phyloP scores from a whole-genome alignment of 2,329 filamentous ascomycete species.

The Ophiosphaerella narmari region DNA sequence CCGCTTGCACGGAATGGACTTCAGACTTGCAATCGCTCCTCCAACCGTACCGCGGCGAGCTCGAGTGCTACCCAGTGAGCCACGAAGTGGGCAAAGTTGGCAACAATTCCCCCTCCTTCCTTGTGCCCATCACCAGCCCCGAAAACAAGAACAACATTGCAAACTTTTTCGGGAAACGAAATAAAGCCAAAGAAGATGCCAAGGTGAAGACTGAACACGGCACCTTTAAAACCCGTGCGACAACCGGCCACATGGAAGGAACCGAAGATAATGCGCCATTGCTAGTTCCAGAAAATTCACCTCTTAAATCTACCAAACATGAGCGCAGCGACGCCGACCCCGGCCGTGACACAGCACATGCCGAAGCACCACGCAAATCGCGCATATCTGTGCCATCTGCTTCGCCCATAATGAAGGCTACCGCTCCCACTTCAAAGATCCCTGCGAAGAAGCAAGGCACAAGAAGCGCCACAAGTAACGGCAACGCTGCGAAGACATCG shows the following conservation, averaged over 20 bases:
- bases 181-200: conserved; percentile 40
- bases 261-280: conserved; percentile 59
- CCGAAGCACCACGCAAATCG: conserved; percentile 47
- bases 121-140: conserved; percentile 79
- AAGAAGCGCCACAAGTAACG: conserved; percentile 63
- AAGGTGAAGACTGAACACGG: conserved; percentile 45
- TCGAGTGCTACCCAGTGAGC: conserved; percentile 84
- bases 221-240: conserved; percentile 48
- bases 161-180: conserved; percentile 80
- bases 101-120: conserved; percentile 82
- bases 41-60: conserved; percentile 75
- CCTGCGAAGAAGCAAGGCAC: conserved; percentile 49
- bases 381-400: conserved; percentile 21
- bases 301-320: conserved; percentile 52
- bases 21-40: conserved; percentile 76
- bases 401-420: conserved; percentile 23
- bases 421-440: conserved; percentile 31
- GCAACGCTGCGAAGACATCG: conserved; percentile 51
- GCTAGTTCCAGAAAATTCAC: conserved; percentile 42
- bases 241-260: conserved; percentile 49
- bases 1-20: conserved; percentile 71
- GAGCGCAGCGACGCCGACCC: conserved; percentile 48
- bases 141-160: conserved; percentile 93
- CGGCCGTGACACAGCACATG: conserved; percentile 34
- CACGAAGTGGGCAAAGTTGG: conserved; percentile 94